phyloP scores from a whole-genome alignment of 371 early-diverging fungal species.

The Mucor circinelloides region DNA sequence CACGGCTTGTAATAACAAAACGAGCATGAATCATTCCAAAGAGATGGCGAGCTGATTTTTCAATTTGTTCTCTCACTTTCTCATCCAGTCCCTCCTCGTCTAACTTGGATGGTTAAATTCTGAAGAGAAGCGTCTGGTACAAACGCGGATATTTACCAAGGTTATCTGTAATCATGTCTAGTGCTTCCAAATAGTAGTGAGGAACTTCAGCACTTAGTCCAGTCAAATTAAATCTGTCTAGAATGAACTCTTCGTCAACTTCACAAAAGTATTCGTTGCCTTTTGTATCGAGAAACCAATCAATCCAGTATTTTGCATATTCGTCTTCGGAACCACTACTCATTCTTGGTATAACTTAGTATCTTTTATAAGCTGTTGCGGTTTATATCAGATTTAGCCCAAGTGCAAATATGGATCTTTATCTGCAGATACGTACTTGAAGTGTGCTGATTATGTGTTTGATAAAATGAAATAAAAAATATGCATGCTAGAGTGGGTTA shows the following conservation, averaged over 20 bases:
- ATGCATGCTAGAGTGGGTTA: slow-evolving; percentile 62
- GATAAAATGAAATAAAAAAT: slow-evolving; percentile 62
- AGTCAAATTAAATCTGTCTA: slow-evolving; percentile 94
- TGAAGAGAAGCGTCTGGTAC: too few relatives aligned
- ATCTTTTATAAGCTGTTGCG: background rate
- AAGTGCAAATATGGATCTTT: background rate
- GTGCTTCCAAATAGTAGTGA: slow-evolving; percentile 71
- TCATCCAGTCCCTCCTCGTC: slow-evolving; percentile 66
- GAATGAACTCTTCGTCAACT: slow-evolving; percentile 91
- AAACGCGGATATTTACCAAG: slow-evolving; percentile 39
- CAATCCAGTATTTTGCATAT: slow-evolving; percentile 77
- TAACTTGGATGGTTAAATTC: slow-evolving; percentile 12
- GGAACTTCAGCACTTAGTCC: slow-evolving; percentile 80
- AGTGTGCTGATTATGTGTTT: slow-evolving; percentile 44
- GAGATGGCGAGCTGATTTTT: slow-evolving; percentile 75
- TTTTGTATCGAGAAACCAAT: slow-evolving; percentile 72
- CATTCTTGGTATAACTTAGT: slow-evolving; percentile 35
- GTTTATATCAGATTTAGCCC: background rate
- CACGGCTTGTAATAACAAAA: slow-evolving; percentile 84
- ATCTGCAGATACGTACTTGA: background rate
- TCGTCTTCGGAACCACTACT: slow-evolving; percentile 61
- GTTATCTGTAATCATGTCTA: slow-evolving; percentile 89
- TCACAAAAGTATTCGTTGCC: slow-evolving; percentile 94
- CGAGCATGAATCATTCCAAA: slow-evolving; percentile 93
- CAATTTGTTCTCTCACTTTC: slow-evolving; percentile 66